Base-by-base conservation (phyloP, 2,329 filamentous ascomycete species). In the Teratosphaeria gauchensis region DNA sequence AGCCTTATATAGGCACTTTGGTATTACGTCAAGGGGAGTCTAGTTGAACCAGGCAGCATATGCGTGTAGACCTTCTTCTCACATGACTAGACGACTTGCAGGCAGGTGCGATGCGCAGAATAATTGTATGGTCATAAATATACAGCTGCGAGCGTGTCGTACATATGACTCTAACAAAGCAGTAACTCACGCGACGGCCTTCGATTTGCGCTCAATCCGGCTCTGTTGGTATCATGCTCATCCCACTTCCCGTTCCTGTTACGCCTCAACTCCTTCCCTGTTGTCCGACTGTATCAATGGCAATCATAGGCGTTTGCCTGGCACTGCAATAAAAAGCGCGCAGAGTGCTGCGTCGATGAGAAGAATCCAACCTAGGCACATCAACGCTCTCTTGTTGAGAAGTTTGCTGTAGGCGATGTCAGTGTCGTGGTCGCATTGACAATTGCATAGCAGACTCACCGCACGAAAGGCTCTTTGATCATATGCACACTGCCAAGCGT, bases 261-360 rank as follows among this genome's bases (percentile, higher is more conserved):
- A 48, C 42, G n/a, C 42, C n/a, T 9, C 16, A 48, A 21, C 42
- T 48, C 42, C 42, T 8, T 16, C n/a, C n/a, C 19, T 19, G n/a
- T 21, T 2, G 42, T 5, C 42, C 9, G 42, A 4, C 16, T 19
- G 42, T 19, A 21, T 19, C 19, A 11, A 6, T 14, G 9, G 11
- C n/a, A 21, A n/a, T 73, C 65, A 94, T 52, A 95, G 80, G 61
- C 88, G 80, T 72, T 89, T 95, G 57, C 94, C 92, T 1, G 94
- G 94, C 4, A 99, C 94, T 59, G 99, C 86, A 66, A 96, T 92
- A 77, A 99, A 99, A 30, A 99, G 78, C 59, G 94, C 82, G 68
- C 89, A 90, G 14, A 97, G 77, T n/a, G 85, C 89, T 3, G 89
- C 85, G 63, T 92, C 89, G 57, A 95, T 80, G 33, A 95, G 72